Evolutionary conservation across 495 filamentous ascomycete species (phyloP).

Genomic region (Wilcoxina mikolae): DNA sequence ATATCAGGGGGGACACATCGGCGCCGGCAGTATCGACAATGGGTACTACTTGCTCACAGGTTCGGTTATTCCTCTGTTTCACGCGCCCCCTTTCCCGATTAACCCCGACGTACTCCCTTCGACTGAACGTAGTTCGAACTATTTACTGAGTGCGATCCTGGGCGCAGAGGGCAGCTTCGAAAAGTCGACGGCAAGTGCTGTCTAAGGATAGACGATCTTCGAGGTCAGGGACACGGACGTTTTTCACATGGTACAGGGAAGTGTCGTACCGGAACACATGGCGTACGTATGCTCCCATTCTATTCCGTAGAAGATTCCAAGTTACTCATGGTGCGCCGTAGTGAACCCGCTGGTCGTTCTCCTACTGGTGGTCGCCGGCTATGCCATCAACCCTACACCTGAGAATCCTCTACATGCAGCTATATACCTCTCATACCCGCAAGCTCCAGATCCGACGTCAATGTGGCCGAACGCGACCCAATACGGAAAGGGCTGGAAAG

Average conservation of each 20-base stretch:
- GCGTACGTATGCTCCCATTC: conserved; percentile 14
- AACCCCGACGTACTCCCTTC: not conserved
- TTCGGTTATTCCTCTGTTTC: conserved; percentile 1
- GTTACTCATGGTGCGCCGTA: not conserved
- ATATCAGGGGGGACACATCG: conserved; percentile 26
- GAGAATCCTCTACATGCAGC: conserved; percentile 73
- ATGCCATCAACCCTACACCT: conserved; percentile 61
- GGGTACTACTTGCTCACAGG: conserved; percentile 25
- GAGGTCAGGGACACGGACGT: conserved; percentile 5
- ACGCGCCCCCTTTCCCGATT: not conserved
- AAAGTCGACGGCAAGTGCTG: conserved; percentile 20
- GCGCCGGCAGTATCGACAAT: conserved; percentile 26
- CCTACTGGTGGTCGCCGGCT: conserved; percentile 47
- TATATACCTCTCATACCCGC: conserved; percentile 84
- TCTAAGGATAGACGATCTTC: conserved; percentile 10
- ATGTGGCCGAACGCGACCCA: conserved; percentile 38
- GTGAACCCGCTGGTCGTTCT: conserved; percentile 62
- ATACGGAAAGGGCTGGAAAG: conserved; percentile 79
- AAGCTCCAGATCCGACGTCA: conserved; percentile 38
- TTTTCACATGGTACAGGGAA: conserved; percentile 26
- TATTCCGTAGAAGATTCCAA: not conserved
- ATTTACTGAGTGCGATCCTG: not conserved
- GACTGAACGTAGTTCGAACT: not conserved
- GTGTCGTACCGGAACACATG: conserved; percentile 28
- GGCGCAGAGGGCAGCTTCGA: conserved; percentile 22